Base-by-base conservation (phyloP, 2,329 filamentous ascomycete species). In the Fusarium tanahbumbuense region DNA sequence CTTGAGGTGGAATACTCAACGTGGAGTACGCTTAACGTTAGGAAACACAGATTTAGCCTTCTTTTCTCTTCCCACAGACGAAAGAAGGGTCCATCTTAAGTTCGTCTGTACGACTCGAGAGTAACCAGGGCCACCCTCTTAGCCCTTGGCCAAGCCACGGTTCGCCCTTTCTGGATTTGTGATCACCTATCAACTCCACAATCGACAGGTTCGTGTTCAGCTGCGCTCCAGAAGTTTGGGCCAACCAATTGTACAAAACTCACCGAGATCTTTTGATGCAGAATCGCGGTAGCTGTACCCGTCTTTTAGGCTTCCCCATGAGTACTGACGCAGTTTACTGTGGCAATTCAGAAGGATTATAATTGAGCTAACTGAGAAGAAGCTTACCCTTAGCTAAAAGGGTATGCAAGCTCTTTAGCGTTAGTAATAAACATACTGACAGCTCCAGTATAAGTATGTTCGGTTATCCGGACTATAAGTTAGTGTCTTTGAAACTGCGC, bases 141-240 rank as follows among this genome's bases (percentile, higher is more conserved):
- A 8, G 23, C 22, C 18, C 18, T 40, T 48, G 41, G 55, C 40
- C 40, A 48, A 69, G 54, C 46, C 44, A 60, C 46, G 22, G 40
- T 59, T 60, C 34, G 34, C 60, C 57, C 30, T 67, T 59, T 65
- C 65, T 56, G 56, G 58, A 44, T 37, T 47, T 34, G n/a, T n/a
- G 40, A 28, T 37, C 30, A 42, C 52, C 22, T 32, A 47, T 37
- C 11, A 27, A 45, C 69, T 69, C 69, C 56, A 64, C 60, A 42
- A 46, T 45, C 49, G n/a, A 49, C 44, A 23, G 30, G 16, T 37
- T 56, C 45, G 8, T 40, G 45, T 52, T 54, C 28, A 46, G 32
- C 37, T 23, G 30, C 27, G 44, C 60, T 48, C 58, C 58, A 46
- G 46, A 63, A 64, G 28, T 15, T 28, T n/a, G 56, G 54, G 10